Conservation (phyloP, 177 flowering plant genomes). For the Vitis hybrid region DNA sequence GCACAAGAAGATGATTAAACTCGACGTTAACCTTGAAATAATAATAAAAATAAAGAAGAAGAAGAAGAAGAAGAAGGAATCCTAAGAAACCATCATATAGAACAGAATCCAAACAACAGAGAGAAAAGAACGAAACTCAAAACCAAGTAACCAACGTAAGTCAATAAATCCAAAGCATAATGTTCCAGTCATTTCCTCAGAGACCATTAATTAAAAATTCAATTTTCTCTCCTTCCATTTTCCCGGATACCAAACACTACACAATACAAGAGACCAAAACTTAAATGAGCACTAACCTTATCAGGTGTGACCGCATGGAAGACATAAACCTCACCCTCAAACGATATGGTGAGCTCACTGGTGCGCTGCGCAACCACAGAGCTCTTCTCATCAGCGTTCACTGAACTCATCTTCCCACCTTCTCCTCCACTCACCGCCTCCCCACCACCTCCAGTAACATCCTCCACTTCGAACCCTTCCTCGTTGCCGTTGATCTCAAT, state of each 20-base stretch:
- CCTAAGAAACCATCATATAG: no score
- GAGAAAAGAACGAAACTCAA: no score
- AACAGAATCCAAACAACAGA: no score
- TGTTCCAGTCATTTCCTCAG: no score
- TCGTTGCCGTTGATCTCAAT: conserved; percentile 37
- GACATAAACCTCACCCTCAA: conserved; percentile 51
- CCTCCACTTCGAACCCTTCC: conserved; percentile 22
- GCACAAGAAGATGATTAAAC: no score
- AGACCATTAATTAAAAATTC: neutral
- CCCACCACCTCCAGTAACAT: conserved; percentile 21
- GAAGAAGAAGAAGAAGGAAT: no score
- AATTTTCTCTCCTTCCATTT: neutral
- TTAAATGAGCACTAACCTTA: conserved; percentile 22
- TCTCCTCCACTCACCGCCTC: conserved; percentile 26
- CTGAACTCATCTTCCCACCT: no score
- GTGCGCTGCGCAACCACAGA: conserved; percentile 15
- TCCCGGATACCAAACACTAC: neutral
- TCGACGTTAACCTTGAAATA: no score
- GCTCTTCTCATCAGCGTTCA: neutral
- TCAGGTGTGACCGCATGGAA: conserved; percentile 40
- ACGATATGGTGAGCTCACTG: conserved; percentile 41
- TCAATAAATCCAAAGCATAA: no score
- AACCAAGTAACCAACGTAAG: no score
- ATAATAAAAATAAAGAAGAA: no score
- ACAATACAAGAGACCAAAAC: neutral